Evolutionary conservation across 805 yeast genomes (phyloP).

Genomic region (Candida arabinofermentans): DNA sequence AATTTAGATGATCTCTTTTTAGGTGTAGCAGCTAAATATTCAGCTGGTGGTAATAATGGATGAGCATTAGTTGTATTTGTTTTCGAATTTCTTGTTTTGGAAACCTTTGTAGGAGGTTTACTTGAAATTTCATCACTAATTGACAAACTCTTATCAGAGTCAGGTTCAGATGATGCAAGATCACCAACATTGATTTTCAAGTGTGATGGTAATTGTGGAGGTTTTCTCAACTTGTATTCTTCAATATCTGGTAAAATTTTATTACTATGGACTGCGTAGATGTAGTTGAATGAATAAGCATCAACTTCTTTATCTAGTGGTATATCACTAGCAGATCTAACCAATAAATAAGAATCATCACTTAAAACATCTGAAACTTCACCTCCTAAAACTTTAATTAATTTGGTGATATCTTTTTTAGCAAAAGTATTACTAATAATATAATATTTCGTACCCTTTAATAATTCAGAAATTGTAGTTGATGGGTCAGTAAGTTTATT

Average conservation of each 20-base stretch:
- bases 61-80: not conserved
- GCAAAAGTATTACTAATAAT: constrained; percentile 14
- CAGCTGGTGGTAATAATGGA: not conserved
- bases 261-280: constrained; percentile 21
- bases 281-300: constrained; percentile 21
- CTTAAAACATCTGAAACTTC: constrained; percentile 6
- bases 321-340: constrained; percentile 16
- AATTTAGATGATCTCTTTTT: constrained; percentile 44
- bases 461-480: not conserved
- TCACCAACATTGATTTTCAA: constrained; percentile 24
- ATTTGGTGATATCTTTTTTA: constrained; percentile 12
- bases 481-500: not conserved
- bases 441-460: constrained; percentile 8
- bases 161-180: constrained; percentile 9
- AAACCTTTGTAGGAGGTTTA: not conserved
- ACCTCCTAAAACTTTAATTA: constrained; percentile 25
- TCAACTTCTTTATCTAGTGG: constrained; percentile 10
- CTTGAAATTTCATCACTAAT: not conserved
- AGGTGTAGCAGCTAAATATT: constrained; percentile 15
- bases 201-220: constrained; percentile 21
- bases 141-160: not conserved
- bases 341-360: constrained; percentile 13
- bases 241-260: constrained; percentile 13
- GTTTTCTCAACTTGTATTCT: constrained; percentile 18
- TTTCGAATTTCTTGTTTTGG: not conserved